Base-by-base conservation (phyloP, 768 basidiomycete species). In the Leccinum rimulosum region DNA sequence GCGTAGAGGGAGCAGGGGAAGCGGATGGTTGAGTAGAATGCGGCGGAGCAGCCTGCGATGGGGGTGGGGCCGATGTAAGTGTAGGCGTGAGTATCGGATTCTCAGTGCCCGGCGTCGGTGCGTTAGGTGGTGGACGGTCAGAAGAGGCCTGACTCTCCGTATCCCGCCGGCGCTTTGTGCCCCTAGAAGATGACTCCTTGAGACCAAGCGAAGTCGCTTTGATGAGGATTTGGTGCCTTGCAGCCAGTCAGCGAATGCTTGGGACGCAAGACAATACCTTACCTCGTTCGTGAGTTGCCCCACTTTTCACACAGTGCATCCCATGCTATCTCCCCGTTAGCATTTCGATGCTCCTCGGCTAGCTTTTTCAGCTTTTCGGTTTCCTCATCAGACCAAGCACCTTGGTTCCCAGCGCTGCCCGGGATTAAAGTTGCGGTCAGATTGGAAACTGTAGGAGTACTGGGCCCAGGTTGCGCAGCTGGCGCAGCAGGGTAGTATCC, bases 321-420 rank as follows among this genome's bases (percentile, higher is more conserved):
- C 91, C 91, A 93, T 53, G 89, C 87, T 43, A 88, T 85, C 54
- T 79, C 77, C 5, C 78, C 69, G 15, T 67, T 77, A 31, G 70
- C 71, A 53, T 76, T 71, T 57, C 81, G 81, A 67, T 85, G 85
- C 54, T 89, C 84, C 61, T 91, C 91, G 0, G 87, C 85, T 22
- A 93, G 68, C 54, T 79, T 83, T 70, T 80, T 86, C 59, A 93
- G 68, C 43, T 83, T 79, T 61, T 89, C 87, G 0, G 82, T 83
- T 68, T 93, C 91, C 59, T 88, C 88, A 7, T 90, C 87, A 3
- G 87, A 82, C 91, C 91, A 93, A 7, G 87, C 79, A 0, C 89
- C 90, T 53, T 87, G 85, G 55, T 84, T 85, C 59, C 82, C 81
- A 22, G 71, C 76, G 31, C 66, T 73, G 45, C 66, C 70, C 5